A percentile compares a stretch with the other conserved stretches of the same genome.
phyloP scores from a whole-genome alignment of 2,329 filamentous ascomycete species.

The Botrytis tulipae region DNA sequence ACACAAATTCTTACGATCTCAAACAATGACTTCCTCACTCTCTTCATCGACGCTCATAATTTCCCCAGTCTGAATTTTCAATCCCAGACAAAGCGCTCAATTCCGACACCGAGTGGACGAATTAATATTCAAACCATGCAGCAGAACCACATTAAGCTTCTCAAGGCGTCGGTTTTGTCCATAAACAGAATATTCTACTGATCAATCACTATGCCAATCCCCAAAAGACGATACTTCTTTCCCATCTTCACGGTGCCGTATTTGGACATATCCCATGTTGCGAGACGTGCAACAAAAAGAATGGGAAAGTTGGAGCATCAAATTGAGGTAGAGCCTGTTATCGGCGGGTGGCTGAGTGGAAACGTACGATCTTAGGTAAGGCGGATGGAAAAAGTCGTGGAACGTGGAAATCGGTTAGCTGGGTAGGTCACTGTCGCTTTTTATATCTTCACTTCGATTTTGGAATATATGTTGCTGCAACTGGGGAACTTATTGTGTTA shows the following conservation, averaged over 20 bases:
- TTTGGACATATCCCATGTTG: conserved; percentile 18
- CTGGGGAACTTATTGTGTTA: background rate
- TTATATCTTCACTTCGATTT: background rate
- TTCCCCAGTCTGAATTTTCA: background rate
- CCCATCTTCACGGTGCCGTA: background rate
- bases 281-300: conserved; percentile 20
- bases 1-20: background rate
- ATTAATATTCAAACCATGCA: background rate
- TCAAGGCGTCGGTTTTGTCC: background rate
- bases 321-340: background rate
- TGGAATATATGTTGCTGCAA: background rate
- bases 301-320: background rate
- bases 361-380: conserved; percentile 11
- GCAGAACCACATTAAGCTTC: background rate
- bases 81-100: background rate
- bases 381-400: background rate
- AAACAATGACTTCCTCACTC: background rate
- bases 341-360: conserved; percentile 3
- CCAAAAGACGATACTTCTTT: background rate
- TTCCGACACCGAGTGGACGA: background rate
- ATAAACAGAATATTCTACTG: background rate
- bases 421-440: background rate
- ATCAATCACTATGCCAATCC: background rate
- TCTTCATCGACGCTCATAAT: conserved; percentile 6
- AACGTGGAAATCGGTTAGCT: background rate